Evolutionary conservation across 805 yeast species (phyloP).

Genomic region (Starmerella kuoi): DNA sequence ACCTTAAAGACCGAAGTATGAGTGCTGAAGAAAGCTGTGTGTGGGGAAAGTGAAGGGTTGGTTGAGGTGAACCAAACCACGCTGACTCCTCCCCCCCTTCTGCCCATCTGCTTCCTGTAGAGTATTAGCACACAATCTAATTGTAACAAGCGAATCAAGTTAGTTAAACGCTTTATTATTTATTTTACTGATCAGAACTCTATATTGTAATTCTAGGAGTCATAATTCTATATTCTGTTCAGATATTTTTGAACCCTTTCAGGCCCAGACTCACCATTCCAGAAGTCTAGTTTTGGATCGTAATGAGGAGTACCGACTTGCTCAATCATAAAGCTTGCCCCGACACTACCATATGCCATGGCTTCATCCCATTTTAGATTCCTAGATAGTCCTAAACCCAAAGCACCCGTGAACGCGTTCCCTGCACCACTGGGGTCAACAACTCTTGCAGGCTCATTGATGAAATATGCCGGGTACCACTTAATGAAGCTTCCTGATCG

Average conservation of each 20-base stretch:
- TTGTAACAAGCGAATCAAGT: too few relatives aligned
- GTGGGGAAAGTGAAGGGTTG: too few relatives aligned
- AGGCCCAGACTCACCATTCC: constrained; percentile 49
- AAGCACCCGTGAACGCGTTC: constrained; percentile 75
- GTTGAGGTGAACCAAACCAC: too few relatives aligned
- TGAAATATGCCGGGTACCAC: constrained; percentile 70
- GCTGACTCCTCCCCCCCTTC: too few relatives aligned
- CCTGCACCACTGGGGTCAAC: constrained; percentile 95
- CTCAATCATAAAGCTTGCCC: constrained; percentile 74
- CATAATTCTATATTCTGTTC: too few relatives aligned
- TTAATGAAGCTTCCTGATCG: constrained; percentile 16
- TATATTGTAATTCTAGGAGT: too few relatives aligned
- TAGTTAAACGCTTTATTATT: too few relatives aligned
- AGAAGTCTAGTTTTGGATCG: constrained; percentile 29
- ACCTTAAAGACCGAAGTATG: too few relatives aligned
- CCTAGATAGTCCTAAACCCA: constrained; percentile 44
- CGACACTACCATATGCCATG: constrained; percentile 54
- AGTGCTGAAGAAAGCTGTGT: too few relatives aligned
- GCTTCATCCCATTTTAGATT: constrained; percentile 36
- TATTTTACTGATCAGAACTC: too few relatives aligned
- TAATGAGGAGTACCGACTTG: constrained; percentile 57
- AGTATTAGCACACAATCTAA: too few relatives aligned
- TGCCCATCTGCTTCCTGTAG: too few relatives aligned
- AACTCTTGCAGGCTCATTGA: constrained; percentile 34
- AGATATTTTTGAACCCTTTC: constrained; percentile 36